Percentiles rank a stretch among this genome's conserved stretches.
Conservation (phyloP, 805 yeast species). For the Millerozyma miso region DNA sequence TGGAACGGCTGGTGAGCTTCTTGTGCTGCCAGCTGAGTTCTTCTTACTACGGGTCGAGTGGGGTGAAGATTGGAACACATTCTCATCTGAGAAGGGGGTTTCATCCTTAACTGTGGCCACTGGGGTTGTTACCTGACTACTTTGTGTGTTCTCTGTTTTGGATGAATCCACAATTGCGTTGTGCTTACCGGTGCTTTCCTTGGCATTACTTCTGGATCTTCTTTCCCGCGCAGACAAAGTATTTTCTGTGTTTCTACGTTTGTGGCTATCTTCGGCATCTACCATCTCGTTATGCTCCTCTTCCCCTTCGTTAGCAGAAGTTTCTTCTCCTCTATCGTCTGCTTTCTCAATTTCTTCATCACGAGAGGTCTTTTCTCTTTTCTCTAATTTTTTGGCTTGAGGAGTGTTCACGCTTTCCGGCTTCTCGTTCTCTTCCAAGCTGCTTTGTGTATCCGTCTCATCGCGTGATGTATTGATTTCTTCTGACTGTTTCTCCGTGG, state of each 20-base stretch:
- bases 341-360: neutral
- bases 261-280: neutral
- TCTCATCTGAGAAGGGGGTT: conserved; percentile 25
- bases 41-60: conserved; percentile 1
- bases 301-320: neutral
- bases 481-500: neutral
- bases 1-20: neutral
- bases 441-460: neutral
- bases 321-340: conserved; percentile 1
- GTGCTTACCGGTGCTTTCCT: neutral
- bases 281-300: neutral
- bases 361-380: neutral
- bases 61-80: conserved; percentile 32
- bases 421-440: conserved; percentile 1
- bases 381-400: neutral
- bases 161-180: conserved; percentile 1
- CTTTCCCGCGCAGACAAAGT: neutral
- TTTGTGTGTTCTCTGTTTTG: neutral
- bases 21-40: neutral
- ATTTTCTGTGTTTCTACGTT: neutral
- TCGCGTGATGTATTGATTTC: neutral
- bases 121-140: neutral
- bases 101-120: conserved; percentile 5
- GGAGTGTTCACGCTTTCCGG: neutral
- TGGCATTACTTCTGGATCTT: neutral